A percentile compares a stretch with the other conserved stretches of the same genome.
Conservation (phyloP, 2,329 filamentous ascomycete species). For the Alternaria panax region DNA sequence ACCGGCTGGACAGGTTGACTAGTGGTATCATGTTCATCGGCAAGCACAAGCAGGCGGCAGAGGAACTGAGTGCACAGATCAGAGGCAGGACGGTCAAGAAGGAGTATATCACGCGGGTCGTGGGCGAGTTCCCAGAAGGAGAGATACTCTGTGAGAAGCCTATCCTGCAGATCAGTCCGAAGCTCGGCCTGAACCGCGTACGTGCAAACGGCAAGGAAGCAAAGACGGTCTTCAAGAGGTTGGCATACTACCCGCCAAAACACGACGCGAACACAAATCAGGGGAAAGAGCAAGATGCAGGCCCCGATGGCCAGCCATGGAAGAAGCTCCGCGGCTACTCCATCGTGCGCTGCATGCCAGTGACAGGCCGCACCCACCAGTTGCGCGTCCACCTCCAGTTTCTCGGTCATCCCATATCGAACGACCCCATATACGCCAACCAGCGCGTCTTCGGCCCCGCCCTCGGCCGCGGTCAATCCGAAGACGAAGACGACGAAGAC, state of each 20-base stretch:
- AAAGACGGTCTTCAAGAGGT: slow-evolving; percentile 85
- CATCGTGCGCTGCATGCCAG: slow-evolving; percentile 89
- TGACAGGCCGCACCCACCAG: slow-evolving; percentile 95
- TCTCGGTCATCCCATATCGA: slow-evolving; percentile 92
- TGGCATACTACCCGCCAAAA: slow-evolving; percentile 85
- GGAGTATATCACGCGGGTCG: slow-evolving; percentile 92
- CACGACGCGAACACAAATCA: slow-evolving; percentile 23
- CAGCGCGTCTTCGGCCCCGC: slow-evolving; percentile 86
- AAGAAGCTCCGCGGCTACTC: slow-evolving; percentile 77
- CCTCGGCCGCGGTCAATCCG: slow-evolving; percentile 73
- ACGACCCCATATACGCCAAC: slow-evolving; percentile 98
- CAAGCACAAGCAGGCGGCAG: slow-evolving; percentile 82
- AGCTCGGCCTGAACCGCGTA: slow-evolving; percentile 93
- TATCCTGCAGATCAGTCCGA: slow-evolving; percentile 91
- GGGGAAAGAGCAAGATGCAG: slow-evolving; percentile 24
- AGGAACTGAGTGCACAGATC: slow-evolving; percentile 78
- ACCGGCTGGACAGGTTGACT: slow-evolving; percentile 90
- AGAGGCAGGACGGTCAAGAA: slow-evolving; percentile 84
- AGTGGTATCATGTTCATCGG: slow-evolving; percentile 98
- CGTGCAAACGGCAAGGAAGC: slow-evolving; percentile 90
- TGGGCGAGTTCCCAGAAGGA: slow-evolving; percentile 88
- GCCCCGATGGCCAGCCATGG: slow-evolving; percentile 55
- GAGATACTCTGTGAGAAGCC: slow-evolving; percentile 93
- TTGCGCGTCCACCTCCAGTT: slow-evolving; percentile 94
- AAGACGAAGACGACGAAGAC: slow-evolving; percentile 80